These are phyloP conservation scores for Gymnopilus dilepis DNA, from an alignment of 768 basidiomycete genomes.

Conservation along the genomic window DNA sequence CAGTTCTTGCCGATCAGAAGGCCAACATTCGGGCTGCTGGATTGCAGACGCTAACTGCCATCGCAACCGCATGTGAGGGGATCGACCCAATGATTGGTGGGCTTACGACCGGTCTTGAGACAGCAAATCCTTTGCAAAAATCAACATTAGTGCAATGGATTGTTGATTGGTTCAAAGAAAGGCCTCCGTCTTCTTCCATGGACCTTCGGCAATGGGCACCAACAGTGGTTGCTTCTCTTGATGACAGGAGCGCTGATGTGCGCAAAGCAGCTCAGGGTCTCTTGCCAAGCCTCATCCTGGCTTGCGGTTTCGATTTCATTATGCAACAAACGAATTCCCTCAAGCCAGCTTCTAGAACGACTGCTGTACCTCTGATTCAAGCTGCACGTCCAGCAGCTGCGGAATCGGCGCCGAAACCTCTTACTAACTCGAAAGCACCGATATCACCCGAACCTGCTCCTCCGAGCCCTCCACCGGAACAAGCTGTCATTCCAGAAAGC, in stretches of 20 bases:
- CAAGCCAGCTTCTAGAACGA: constrained; percentile 89
- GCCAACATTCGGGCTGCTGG: constrained; percentile 82
- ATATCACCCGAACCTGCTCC: constrained; percentile 34
- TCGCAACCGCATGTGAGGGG: constrained; percentile 83
- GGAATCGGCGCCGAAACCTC: constrained; percentile 30
- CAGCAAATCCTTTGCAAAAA: constrained; percentile 86
- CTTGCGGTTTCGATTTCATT: constrained; percentile 82
- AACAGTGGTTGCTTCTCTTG: constrained; percentile 75
- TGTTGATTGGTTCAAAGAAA: constrained; percentile 76
- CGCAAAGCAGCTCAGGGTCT: constrained; percentile 89
- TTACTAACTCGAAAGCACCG: constrained; percentile 32
- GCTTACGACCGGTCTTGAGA: constrained; percentile 81
- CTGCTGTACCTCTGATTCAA: constrained; percentile 88
- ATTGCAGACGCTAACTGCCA: constrained; percentile 77
- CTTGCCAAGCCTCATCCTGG: constrained; percentile 74
- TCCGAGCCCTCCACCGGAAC: constrained; percentile 42
- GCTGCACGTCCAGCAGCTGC: constrained; percentile 65
- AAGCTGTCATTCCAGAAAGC: constrained; percentile 42
- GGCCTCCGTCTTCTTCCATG: constrained; percentile 53
- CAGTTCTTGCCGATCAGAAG: constrained; percentile 93
- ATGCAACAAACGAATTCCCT: constrained; percentile 85
- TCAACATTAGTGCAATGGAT: constrained; percentile 82
- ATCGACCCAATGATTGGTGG: constrained; percentile 83
- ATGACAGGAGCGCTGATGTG: constrained; percentile 91
- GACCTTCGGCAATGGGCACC: constrained; percentile 76